Percentiles rank a stretch among this genome's conserved stretches.
phyloP scores from a whole-genome alignment of 73 alveolate genomes.

The Breviolum minutum region DNA sequence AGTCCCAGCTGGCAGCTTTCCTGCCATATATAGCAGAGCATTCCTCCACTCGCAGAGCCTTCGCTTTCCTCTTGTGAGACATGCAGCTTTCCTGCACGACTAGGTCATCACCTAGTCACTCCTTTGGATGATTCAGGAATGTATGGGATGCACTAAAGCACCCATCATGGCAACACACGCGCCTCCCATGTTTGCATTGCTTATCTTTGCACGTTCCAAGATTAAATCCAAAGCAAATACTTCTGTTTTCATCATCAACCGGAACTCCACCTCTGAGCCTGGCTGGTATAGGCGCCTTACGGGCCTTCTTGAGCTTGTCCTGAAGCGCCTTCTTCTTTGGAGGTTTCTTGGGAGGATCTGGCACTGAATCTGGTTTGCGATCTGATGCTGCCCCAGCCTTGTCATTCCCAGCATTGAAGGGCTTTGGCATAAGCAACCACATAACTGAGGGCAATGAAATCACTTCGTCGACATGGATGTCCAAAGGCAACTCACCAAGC shows the following conservation, averaged over 20 bases:
- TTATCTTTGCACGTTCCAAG: neutral
- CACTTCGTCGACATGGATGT: neutral
- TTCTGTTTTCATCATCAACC: neutral
- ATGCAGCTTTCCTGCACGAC: neutral
- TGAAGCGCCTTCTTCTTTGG: neutral
- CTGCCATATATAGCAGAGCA: too few relatives aligned
- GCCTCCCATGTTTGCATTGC: neutral
- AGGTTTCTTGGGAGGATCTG: neutral
- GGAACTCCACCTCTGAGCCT: neutral
- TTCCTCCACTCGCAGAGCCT: too few relatives aligned
- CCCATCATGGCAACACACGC: neutral
- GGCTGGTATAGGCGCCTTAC: neutral
- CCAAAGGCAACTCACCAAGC: neutral
- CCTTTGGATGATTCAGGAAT: neutral
- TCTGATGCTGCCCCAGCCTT: neutral
- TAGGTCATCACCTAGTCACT: neutral
- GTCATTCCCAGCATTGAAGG: neutral
- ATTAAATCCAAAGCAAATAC: neutral
- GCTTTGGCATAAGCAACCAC: slow-evolving; percentile 49
- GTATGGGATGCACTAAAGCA: neutral
- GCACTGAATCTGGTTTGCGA: neutral
- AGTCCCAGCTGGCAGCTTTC: too few relatives aligned
- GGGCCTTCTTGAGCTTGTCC: neutral
- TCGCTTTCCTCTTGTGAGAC: too few relatives aligned
- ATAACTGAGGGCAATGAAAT: neutral